Conservation (phyloP, 1,284 basidiomycete genomes). For the Schizopora paradoxa region DNA sequence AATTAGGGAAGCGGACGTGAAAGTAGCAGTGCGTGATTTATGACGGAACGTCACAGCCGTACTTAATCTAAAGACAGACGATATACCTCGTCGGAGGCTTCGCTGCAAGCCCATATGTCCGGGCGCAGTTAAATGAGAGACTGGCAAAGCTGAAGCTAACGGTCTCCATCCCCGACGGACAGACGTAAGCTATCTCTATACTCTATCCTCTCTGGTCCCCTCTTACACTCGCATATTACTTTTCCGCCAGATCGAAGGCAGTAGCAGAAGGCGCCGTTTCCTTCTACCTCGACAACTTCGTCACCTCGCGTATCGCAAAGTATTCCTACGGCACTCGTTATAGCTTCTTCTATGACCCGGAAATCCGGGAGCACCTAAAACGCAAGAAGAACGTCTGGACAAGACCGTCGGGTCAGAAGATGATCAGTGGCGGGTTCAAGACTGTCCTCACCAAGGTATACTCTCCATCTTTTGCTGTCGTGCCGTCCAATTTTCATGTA, state of each 20-base stretch:
- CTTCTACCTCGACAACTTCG: conserved; percentile 76
- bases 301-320: conserved; percentile 68
- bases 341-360: conserved; percentile 55
- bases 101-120: conserved; percentile 73
- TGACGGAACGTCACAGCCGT: no score
- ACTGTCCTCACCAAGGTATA: background rate
- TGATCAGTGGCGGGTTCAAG: conserved; percentile 1
- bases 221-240: no score
- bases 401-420: background rate
- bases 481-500: no score
- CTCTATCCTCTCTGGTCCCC: no score
- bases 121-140: conserved; percentile 62
- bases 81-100: conserved; percentile 77
- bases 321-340: conserved; percentile 80
- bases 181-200: no score
- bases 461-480: no score
- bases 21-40: no score
- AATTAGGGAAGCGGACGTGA: no score
- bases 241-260: no score
- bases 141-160: conserved; percentile 46
- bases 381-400: conserved; percentile 24
- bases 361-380: conserved; percentile 57
- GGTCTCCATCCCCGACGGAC: no score
- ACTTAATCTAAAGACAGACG: no score
- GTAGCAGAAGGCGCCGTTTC: conserved; percentile 76